A percentile compares a stretch with the other conserved stretches of the same genome.
Conservation (phyloP, 2,329 filamentous ascomycete genomes). For the Neocucurbitaria cava region DNA sequence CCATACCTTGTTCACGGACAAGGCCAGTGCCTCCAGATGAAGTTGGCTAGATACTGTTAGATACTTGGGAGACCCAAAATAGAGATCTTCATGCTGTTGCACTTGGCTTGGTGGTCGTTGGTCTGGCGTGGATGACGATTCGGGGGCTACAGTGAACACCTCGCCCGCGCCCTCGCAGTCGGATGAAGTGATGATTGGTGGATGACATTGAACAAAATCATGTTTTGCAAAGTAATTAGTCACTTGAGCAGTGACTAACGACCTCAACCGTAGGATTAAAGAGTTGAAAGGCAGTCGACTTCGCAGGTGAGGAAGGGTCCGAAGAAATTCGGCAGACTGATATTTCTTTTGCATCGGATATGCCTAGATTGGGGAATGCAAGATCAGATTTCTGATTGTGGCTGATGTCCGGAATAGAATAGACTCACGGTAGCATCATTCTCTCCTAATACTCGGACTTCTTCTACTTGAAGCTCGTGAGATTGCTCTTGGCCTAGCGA, state of each 20-base stretch:
- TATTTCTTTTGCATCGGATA: constrained; percentile 98
- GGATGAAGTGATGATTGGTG: constrained; percentile 93
- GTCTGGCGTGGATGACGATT: constrained; percentile 26
- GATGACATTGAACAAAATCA: constrained; percentile 82
- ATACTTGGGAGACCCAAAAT: constrained; percentile 90
- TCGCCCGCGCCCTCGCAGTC: constrained; percentile 97
- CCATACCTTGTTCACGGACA: constrained; percentile 91
- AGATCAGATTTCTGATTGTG: constrained; percentile 20
- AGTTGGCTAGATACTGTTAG: constrained; percentile 94
- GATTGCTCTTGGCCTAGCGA: constrained; percentile 73
- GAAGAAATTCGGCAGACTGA: constrained; percentile 86
- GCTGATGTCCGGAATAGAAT: constrained; percentile 2
- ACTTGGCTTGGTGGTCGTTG: constrained; percentile 30
- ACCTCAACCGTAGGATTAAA: constrained; percentile 80
- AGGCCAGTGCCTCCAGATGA: constrained; percentile 89
- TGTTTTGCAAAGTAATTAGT: constrained; percentile 76
- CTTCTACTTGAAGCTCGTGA: constrained; percentile 79
- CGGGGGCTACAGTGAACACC: constrained; percentile 73
- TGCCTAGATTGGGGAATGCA: constrained; percentile 61
- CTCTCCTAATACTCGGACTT: constrained; percentile 74
- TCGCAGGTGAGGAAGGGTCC: constrained; percentile 86
- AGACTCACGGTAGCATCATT: constrained; percentile 77
- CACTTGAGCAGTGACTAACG: constrained; percentile 75
- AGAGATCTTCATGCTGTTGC: constrained; percentile 54
- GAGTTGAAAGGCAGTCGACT: constrained; percentile 82